Base-by-base conservation (phyloP, 2,329 filamentous ascomycete genomes). In the Aureobasidium sp. region DNA sequence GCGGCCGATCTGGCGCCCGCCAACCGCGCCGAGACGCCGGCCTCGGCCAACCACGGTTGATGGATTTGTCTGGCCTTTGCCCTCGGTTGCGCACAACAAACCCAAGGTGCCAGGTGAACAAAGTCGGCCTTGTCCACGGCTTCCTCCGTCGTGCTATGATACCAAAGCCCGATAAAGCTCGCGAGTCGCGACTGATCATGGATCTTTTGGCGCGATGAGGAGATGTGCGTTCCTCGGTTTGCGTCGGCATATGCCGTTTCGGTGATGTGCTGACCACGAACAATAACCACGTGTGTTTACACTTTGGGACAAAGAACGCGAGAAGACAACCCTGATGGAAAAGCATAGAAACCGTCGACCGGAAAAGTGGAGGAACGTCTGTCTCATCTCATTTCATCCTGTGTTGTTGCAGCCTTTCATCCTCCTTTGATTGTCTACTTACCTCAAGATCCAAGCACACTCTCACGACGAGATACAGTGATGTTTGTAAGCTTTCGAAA, bases 1-100 rank as follows among this genome's bases (percentile, higher is more conserved):
- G 42, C 35, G 50, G 25, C 43, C 11, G 10, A 31, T 27, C 25
- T 13, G 31, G 5, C 11, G 3, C 19, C 25, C 37, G 25, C 43
- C n/a, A 11, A 15, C 23, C 35, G 21, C 50, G 25, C 17, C 37
- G 31, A 4, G 5, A 4, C 25, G 25, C 37, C 38, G 31, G 33
- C 47, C 51, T 33, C 51, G 51, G 49, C 49, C 53, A 57, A 46
- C 40, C 53, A 46, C 53, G 27, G 40, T 57, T 57, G 4, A 46
- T 46, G 37, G 40, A 57, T 57, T 57, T 57, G 53, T 57, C 53
- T 57, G 29, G 40, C 19, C 51, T 43, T 27, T 9, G 21, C n/a
- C 50, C 25, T 40, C 25, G 50, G 31, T 27, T 54, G 37, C 35
- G 43, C 6, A 6, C n/a, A 46, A 29, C 50, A 54, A 54, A n/a